A percentile compares a stretch with the other conserved stretches of the same genome.
These are phyloP conservation scores for Exophiala calicioides DNA, from an alignment of 2,329 filamentous ascomycete species.

Conservation along the genomic window DNA sequence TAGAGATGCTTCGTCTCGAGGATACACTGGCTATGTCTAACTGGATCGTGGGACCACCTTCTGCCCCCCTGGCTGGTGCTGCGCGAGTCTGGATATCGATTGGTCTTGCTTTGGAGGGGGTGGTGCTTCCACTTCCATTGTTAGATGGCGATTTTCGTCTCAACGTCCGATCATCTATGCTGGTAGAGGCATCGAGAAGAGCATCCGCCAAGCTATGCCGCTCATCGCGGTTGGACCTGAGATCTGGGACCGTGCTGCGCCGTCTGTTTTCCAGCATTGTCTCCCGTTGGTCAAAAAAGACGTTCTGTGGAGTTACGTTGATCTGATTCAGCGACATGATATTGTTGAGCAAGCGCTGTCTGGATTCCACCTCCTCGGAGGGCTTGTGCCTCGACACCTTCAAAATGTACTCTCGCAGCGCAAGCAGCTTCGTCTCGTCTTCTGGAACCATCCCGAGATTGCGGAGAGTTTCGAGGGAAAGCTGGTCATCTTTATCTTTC, in stretches of 20 bases:
- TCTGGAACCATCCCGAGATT: conserved; percentile 79
- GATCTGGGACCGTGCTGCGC: conserved; percentile 34
- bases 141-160: conserved; percentile 15
- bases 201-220: conserved; percentile 87
- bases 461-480: conserved; percentile 82
- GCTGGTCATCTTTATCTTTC: conserved; percentile 90
- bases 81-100: conserved; percentile 22
- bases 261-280: conserved; percentile 32
- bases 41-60: conserved; percentile 14
- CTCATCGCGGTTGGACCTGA: conserved; percentile 38
- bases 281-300: conserved; percentile 79
- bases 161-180: conserved; percentile 63
- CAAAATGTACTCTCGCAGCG: conserved; percentile 88
- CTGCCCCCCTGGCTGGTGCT: background rate
- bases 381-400: conserved; percentile 72
- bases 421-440: conserved; percentile 86
- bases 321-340: conserved; percentile 75
- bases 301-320: conserved; percentile 78
- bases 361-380: conserved; percentile 50
- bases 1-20: conserved; percentile 17
- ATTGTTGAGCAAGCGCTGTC: conserved; percentile 51
- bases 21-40: conserved; percentile 21
- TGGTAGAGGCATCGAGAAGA: conserved; percentile 85
- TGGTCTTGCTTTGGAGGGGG: conserved; percentile 18
- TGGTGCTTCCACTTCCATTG: conserved; percentile 18